Base-by-base conservation (phyloP, 345 rosid genomes). In the Passiflora organensis region DNA sequence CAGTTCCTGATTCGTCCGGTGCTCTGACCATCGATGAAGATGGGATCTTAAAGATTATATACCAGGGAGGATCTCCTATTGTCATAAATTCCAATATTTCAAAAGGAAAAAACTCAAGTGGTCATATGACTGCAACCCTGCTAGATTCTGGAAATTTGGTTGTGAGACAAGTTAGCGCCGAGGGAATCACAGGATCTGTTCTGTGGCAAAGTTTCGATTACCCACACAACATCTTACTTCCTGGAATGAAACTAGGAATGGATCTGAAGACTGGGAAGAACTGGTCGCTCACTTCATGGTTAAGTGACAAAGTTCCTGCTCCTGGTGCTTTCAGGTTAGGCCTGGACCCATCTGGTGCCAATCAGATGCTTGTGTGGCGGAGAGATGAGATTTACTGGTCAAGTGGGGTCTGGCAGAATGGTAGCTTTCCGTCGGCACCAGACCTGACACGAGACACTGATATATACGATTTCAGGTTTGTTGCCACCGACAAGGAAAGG, bases 181-280 rank as follows among this genome's bases (percentile, higher is more conserved):
- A 39, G 34, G 76, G 81, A 51, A 54, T 46, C 19, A 1, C 59
- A 5, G 83, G 82, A 10, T 60, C 66, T 32, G 61, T 80, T 68
- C 48, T 80, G 45, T 82, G 85, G 85, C 82, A 85, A 56, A 80
- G 87, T 59, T 82, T 80, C 57, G 94, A 85, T 63, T 66, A 78
- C 62, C 87, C 87, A 6, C 72, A 74, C 10, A 79, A 71, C 43
- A 59, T 64, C 1, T 57, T 82, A 12, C 71, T 82, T 46, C 89
- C 89, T 10, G 87, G 81, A 14, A 85, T 85, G 94, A 82, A 77
- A 71, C 70, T 85, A 25, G 85, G 87, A 23, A 58, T 75, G 49
- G 75, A 79, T 62, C 42, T 72, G 22, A 77, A 53, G 58, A 78
- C 76, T 9, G 75, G 75, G 16, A 55, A 70, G 23, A 83, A 77